These are phyloP conservation scores for Pontederia crassipes DNA, from an alignment of 176 grass and related monocot genomes.

Conservation along the genomic window DNA sequence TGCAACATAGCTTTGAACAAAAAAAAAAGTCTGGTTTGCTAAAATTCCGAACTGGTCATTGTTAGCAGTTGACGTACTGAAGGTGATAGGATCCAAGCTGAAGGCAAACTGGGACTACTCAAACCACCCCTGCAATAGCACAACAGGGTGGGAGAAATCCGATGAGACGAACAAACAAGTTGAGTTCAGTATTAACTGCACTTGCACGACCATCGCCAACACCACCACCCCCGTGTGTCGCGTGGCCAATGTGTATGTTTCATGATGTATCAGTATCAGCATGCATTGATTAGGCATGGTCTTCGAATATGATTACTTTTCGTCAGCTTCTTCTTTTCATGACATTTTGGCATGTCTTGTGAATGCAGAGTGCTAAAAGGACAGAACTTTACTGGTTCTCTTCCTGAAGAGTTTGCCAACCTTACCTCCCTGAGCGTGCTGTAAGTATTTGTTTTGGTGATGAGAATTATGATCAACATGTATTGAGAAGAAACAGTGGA, in stretches of 20 bases:
- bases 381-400: conserved; percentile 1
- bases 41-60: too few species aligned
- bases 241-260: too few species aligned
- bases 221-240: neutral
- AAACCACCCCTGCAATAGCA: neutral
- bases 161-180: neutral
- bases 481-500: neutral
- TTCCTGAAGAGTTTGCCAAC: conserved; percentile 14
- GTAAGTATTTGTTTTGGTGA: neutral
- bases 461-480: neutral
- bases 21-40: too few species aligned
- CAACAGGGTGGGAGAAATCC: neutral
- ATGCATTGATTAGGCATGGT: too few species aligned
- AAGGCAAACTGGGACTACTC: conserved; percentile 1
- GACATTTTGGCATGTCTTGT: neutral
- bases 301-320: too few species aligned
- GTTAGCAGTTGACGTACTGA: neutral
- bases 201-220: neutral
- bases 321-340: too few species aligned
- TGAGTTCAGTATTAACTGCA: neutral
- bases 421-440: neutral
- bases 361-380: neutral
- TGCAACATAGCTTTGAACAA: too few species aligned
- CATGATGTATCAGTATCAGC: too few species aligned
- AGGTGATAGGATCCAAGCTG: conserved; percentile 4